Evolutionary conservation across 192 early-diverging fungal genomes (phyloP), one percentile per base, ranked within the genome.

Genomic region (Hyaloraphidium curvatum): DNA sequence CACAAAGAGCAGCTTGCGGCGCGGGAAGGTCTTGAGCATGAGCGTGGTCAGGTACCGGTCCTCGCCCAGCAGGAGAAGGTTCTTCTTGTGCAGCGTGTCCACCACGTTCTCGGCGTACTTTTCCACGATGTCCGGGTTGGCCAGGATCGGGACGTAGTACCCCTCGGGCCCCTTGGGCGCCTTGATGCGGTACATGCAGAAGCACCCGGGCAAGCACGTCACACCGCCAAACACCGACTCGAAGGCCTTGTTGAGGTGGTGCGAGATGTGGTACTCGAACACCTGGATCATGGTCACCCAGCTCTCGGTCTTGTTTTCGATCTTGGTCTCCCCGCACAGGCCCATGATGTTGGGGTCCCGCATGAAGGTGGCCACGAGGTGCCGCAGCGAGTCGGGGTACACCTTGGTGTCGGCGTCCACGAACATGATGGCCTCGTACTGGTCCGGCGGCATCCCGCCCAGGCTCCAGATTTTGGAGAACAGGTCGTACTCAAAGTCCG

Each of bases 1-100:
- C 3, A 89, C 76, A 77, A 92, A 96, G 62, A 95, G 77, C 81
- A 89, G 87, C 62, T 89, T 82, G 50, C 91, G 84, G 57, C 89
- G 84, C 31, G 91, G 88, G 74, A 96, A 96, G 17, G 81, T 87
- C 14, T 76, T 61, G 54, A 96, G 68, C 88, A 96, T 89, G 23
- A 96, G 78, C n/a, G 89, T 92, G 9, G 88, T 77, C 54, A 96
- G 71, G 70, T 22, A 50, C 28, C 91, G 87, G 69, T 96, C 91
- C 65, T 96, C 91, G 30, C 89, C 89, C n/a, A 93, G 72, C 25
- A 92, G 67, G 50, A 89, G 60, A 66, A 91, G 64, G 59, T 95
- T 91, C 74, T 95, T 95, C 59, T 86, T 84, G 73, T 91, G 89
- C 28, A 95, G 72, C 26, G 68, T 73, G 53, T 67, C 73, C 52